These are phyloP conservation scores for Pythium volutum DNA, from an alignment of 352 stramenopile species.

Conservation along the genomic window DNA sequence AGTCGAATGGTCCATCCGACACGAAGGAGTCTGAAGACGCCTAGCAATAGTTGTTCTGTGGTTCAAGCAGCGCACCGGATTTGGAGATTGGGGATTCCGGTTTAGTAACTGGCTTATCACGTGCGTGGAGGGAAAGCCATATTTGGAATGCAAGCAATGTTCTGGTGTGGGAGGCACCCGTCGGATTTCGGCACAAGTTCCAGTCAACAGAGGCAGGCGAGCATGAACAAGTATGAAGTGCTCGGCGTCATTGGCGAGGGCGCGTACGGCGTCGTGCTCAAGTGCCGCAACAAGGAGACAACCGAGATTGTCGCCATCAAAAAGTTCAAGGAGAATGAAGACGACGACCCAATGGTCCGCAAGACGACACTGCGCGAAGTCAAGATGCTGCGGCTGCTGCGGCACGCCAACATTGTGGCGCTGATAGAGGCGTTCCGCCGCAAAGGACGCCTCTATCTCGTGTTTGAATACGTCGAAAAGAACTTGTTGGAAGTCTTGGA, in stretches of 20 bases:
- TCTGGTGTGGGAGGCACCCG: not conserved
- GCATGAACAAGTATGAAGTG: conserved; percentile 95
- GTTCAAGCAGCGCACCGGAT: not conserved
- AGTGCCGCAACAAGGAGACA: conserved; percentile 94
- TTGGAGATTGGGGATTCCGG: not conserved
- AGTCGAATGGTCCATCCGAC: not conserved
- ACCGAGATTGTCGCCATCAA: conserved; percentile 99
- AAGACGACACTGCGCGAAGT: conserved; percentile 96
- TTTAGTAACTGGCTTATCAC: not conserved
- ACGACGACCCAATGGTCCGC: conserved; percentile 89
- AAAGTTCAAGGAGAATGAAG: conserved; percentile 96
- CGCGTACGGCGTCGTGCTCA: conserved; percentile 92
- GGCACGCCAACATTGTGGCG: conserved; percentile 97
- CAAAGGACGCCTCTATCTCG: conserved; percentile 95
- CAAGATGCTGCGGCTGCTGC: conserved; percentile 97
- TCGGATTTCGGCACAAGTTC: conserved; percentile 11
- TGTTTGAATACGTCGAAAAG: conserved; percentile 98
- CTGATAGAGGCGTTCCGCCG: conserved; percentile 98
- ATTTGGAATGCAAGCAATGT: conserved; percentile 13
- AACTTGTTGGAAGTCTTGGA: conserved; percentile 95
- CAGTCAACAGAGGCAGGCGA: not conserved
- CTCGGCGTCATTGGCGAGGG: conserved; percentile 92
- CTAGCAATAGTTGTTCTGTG: not conserved
- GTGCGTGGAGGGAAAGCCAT: not conserved
- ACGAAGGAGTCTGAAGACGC: not conserved